Base-by-base conservation (phyloP, 2,329 filamentous ascomycete genomes). In the Teratosphaeriaceae sp. region DNA sequence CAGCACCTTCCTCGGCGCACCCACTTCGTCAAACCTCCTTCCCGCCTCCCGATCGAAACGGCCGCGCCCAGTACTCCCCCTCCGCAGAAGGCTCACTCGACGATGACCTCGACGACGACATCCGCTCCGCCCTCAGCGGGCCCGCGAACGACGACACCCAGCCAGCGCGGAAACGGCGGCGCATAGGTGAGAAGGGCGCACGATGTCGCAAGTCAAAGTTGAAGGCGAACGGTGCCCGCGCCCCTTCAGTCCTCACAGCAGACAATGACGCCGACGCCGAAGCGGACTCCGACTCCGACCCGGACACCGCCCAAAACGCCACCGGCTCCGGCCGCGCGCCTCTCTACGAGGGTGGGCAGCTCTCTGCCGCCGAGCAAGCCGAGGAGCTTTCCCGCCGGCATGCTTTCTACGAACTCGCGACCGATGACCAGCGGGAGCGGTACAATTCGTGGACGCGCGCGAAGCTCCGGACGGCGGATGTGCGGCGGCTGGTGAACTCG, bases 11-110 rank as follows among this genome's bases (percentile, higher is more conserved):
- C 4, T 76, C 77, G 1, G 70, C 76, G 0, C 84, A 87, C 51
- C 84, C 83, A 1, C 76, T 92, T 1, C 84, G 86, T 29, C 84
- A 88, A 58, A 89, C 87, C 3, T 88, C 85, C 0, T 92, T 88
- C 58, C 84, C 85, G 0, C 84, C 85, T 20, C 42, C 57, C 16
- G 61, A 64, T n/a, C n/a, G n/a, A n/a, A n/a, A 35, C 19, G 35
- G 38, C 2, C 34, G 45, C 8, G 41, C 41, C 15, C 44, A 43
- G 19, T 61, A 53, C 47, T 62, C 59, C 4, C 59, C 59, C 7
- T 35, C 30, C 21, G 40, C 31, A 2, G 47, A 45, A 16, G 58
- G 49, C 12, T 53, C 50, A 16, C 48, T 60, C 36, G 59, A 60
- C 45, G 47, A 66, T 6, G 52, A 59, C 43, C 56, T 58, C 44